phyloP scores from a whole-genome alignment of 176 grass and related monocot species.

The Bolboschoenus planiculmis region DNA sequence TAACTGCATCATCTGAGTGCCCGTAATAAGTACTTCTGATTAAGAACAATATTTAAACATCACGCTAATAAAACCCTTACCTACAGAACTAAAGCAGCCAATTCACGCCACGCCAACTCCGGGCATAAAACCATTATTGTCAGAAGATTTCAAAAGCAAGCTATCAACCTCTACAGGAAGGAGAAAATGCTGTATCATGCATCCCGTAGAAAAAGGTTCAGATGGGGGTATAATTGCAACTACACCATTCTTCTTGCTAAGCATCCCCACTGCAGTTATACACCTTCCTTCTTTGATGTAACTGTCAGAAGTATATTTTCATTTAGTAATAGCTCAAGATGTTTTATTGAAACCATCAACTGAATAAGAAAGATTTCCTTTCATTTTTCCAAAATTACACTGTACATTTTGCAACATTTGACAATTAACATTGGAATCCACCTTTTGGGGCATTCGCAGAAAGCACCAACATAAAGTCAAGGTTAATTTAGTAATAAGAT shows the following conservation, averaged over 20 bases:
- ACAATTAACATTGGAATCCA: background rate
- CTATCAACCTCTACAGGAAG: conserved; percentile 78
- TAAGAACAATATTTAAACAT: background rate
- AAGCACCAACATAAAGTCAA: background rate
- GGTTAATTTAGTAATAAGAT: conserved; percentile 4
- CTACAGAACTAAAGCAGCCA: conserved; percentile 12
- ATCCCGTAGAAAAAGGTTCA: conserved; percentile 70
- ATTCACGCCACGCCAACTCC: conserved; percentile 37
- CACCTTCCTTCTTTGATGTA: conserved; percentile 73
- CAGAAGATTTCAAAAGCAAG: conserved; percentile 51
- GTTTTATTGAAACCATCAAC: background rate
- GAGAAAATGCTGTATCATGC: conserved; percentile 47
- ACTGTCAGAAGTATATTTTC: conserved; percentile 29
- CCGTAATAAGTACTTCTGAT: conserved; percentile 20
- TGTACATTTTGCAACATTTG: background rate
- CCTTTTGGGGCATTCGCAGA: background rate
- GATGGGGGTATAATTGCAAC: conserved; percentile 52
- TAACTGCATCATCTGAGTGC: background rate
- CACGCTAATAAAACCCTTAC: conserved; percentile 3
- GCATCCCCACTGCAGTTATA: conserved; percentile 69
- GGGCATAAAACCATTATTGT: conserved; percentile 40
- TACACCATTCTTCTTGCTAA: conserved; percentile 67
- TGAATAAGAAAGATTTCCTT: background rate
- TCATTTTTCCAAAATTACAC: background rate
- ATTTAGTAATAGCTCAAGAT: background rate